Evolutionary conservation across 2,329 filamentous ascomycete genomes (phyloP).

Genomic region (Tolypocladium cylindrosporum): DNA sequence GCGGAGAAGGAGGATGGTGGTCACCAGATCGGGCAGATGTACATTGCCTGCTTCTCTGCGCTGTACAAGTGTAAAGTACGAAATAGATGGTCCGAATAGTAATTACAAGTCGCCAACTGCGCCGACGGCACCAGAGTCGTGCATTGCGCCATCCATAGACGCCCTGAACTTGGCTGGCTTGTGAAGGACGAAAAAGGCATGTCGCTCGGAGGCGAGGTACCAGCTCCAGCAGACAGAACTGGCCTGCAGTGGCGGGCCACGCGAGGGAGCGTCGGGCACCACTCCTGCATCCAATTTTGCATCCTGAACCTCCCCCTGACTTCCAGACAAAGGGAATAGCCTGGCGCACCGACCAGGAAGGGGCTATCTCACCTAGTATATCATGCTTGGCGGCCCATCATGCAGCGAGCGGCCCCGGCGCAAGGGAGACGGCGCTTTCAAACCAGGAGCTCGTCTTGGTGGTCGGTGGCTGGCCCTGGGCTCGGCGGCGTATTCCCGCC

Average conservation of each 20-base stretch:
- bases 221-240: neutral
- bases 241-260: too few relatives aligned
- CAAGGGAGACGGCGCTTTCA: neutral
- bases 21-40: neutral
- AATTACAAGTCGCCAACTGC: neutral
- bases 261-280: neutral
- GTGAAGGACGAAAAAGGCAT: neutral
- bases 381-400: neutral
- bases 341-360: neutral
- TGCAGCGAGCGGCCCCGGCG: neutral
- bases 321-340: neutral
- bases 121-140: neutral
- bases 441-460: too few relatives aligned
- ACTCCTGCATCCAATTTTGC: neutral
- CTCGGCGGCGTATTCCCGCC: neutral
- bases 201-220: neutral
- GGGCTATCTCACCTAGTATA: neutral
- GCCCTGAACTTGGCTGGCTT: neutral
- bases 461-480: neutral
- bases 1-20: neutral
- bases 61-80: neutral
- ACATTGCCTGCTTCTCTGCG: neutral
- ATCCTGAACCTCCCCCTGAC: neutral
- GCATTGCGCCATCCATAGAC: neutral
- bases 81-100: neutral